phyloP scores from a whole-genome alignment of 352 stramenopile genomes.

The Phytopythium helicoides region DNA sequence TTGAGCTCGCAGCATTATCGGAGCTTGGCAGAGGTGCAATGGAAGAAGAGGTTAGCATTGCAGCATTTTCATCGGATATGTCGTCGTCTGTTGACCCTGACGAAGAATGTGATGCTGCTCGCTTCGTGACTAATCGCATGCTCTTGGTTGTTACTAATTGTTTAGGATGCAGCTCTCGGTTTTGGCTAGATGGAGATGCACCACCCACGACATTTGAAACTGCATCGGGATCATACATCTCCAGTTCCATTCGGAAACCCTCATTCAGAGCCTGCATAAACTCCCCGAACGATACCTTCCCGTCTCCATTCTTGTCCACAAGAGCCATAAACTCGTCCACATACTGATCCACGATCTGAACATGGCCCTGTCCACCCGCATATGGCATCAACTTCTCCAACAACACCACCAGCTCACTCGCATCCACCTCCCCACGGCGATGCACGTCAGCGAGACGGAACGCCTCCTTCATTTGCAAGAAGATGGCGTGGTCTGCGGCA shows the following conservation, averaged over 20 bases:
- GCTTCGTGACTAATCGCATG: too few species aligned
- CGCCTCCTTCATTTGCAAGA: conserved; percentile 78
- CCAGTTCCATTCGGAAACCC: conserved; percentile 65
- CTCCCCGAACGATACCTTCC: conserved; percentile 62
- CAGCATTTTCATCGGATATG: too few species aligned
- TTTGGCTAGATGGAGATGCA: too few species aligned
- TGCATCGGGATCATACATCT: conserved; percentile 63
- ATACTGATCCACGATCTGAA: conserved; percentile 61
- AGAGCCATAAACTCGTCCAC: conserved; percentile 75
- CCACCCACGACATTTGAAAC: too few species aligned
- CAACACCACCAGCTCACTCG: conserved; percentile 50
- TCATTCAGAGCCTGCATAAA: conserved; percentile 79
- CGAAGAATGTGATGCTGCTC: too few species aligned
- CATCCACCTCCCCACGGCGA: conserved; percentile 58
- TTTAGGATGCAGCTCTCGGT: too few species aligned
- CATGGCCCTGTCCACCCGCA: conserved; percentile 29
- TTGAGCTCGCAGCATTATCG: conserved; percentile 7
- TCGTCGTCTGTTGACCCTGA: too few species aligned
- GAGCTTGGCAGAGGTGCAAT: background rate
- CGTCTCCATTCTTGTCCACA: conserved; percentile 65
- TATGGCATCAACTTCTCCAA: conserved; percentile 70
- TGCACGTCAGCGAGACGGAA: conserved; percentile 66
- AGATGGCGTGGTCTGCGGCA: conserved; percentile 58
- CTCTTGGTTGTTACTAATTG: too few species aligned
- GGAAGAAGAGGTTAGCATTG: too few species aligned